Evolutionary conservation across 208 protist species (phyloP).

Genomic region (Acanthamoeba castellanii): DNA sequence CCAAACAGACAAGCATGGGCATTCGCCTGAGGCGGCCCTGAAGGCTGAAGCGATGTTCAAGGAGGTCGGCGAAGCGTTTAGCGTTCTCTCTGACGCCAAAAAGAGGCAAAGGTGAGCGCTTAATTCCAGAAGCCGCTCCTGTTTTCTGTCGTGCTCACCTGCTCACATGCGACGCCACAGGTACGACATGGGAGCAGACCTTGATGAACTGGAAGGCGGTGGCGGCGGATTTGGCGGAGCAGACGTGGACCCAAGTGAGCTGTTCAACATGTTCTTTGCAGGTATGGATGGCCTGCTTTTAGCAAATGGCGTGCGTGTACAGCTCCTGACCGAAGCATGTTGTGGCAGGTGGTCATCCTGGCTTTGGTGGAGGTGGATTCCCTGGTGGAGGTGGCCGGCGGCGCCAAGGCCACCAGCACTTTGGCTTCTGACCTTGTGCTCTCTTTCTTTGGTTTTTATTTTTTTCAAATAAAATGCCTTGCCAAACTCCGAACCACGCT

Average conservation of each 20-base stretch:
- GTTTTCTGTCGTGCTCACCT: no score
- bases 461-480: no score
- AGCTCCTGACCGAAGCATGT: neutral
- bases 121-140: neutral
- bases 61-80: conserved; percentile 85
- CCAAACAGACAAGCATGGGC: conserved; percentile 31
- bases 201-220: conserved; percentile 75
- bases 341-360: conserved; percentile 21
- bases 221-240: conserved; percentile 68
- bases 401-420: neutral
- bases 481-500: no score
- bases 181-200: conserved; percentile 80
- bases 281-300: neutral
- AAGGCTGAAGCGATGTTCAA: conserved; percentile 87
- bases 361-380: conserved; percentile 34
- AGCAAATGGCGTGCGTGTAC: neutral
- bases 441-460: neutral
- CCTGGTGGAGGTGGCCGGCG: neutral
- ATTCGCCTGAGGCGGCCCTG: conserved; percentile 36
- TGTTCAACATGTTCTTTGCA: conserved; percentile 77
- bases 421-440: neutral
- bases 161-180: neutral
- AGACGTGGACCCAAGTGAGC: conserved; percentile 31
- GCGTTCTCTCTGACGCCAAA: conserved; percentile 80
- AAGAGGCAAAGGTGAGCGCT: conserved; percentile 69